Conservation (phyloP, 2,329 filamentous ascomycete genomes). For the Fusarium graminum region DNA sequence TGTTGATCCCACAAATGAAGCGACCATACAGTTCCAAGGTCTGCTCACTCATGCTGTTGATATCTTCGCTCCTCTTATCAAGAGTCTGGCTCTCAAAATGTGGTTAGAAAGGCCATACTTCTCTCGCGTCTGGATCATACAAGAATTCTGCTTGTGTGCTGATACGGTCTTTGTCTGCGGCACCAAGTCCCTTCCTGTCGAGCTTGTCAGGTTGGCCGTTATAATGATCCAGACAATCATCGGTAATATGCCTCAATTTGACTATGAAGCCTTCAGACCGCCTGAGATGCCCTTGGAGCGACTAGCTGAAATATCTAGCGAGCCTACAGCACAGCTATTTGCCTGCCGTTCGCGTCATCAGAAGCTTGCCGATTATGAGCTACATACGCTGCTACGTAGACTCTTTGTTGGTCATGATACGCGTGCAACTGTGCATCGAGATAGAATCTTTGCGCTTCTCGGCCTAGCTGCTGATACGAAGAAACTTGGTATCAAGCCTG, state of each 20-base stretch:
- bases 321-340: background rate
- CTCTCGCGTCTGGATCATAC: constrained; percentile 9
- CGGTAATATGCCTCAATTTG: background rate
- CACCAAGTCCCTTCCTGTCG: background rate
- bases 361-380: background rate
- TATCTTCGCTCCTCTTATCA: background rate
- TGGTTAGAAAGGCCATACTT: constrained; percentile 11
- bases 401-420: constrained; percentile 1
- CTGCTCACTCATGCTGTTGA: background rate
- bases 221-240: background rate
- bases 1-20: background rate
- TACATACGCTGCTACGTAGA: background rate
- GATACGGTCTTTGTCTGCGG: background rate
- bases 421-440: background rate
- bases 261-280: background rate
- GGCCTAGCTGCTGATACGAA: background rate
- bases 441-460: constrained; percentile 13
- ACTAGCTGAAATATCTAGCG: background rate
- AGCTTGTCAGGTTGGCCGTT: background rate
- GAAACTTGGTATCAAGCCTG: background rate
- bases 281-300: background rate
- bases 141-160: background rate
- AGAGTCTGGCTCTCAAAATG: rapidly evolving
- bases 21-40: rapidly evolving
- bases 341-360: background rate